Percentiles rank a stretch among this genome's conserved stretches.
phyloP scores from a whole-genome alignment of 2,329 filamentous ascomycete genomes.

The Diaporthe capsici region DNA sequence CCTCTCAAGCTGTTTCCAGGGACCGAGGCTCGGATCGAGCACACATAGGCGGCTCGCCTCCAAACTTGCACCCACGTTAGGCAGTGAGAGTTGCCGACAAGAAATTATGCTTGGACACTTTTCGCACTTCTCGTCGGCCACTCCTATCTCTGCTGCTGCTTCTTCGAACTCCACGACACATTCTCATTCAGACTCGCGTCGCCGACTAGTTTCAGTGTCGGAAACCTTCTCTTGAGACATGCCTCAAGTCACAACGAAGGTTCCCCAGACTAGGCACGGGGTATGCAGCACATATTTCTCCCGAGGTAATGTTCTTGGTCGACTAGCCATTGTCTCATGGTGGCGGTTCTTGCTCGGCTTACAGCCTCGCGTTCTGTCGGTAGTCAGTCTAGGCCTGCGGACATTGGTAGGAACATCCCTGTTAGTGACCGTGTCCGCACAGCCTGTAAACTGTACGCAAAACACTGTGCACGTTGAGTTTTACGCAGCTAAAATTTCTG shows the following conservation, averaged over 20 bases:
- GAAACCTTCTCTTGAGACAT: background rate
- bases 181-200: too few species aligned
- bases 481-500: slow-evolving; percentile 31
- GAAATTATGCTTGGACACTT: too few species aligned
- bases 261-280: fast-evolving
- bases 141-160: too few species aligned
- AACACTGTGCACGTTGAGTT: slow-evolving; percentile 1
- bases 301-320: background rate
- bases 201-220: too few species aligned
- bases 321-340: background rate
- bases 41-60: background rate
- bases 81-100: too few species aligned
- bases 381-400: too few species aligned
- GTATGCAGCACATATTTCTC: background rate
- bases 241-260: background rate
- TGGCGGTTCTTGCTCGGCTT: background rate
- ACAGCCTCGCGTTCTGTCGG: background rate
- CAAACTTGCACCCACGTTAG: too few species aligned
- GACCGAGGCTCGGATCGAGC: background rate
- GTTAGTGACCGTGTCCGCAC: background rate
- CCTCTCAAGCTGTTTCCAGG: too few species aligned
- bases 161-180: too few species aligned
- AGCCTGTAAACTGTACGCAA: background rate
- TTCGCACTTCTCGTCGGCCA: too few species aligned
- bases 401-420: background rate